Conservation (phyloP, 2,329 filamentous ascomycete species). For the Cadophora sp. region DNA sequence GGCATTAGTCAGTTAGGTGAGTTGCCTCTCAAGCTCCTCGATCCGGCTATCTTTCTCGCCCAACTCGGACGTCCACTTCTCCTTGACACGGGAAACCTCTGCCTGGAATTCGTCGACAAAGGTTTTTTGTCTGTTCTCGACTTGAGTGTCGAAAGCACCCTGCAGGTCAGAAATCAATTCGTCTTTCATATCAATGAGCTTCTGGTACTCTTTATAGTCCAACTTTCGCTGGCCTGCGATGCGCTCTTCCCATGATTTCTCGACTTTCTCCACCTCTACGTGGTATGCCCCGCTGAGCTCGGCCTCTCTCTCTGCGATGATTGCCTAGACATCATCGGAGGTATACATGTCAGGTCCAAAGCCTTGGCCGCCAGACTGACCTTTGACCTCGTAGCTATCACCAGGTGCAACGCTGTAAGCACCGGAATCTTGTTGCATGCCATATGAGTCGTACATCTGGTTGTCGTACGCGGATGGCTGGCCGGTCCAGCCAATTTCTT, state of each 20-base stretch:
- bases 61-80: neutral
- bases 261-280: too few relatives aligned
- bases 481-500: neutral
- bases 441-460: neutral
- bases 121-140: neutral
- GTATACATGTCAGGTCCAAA: neutral
- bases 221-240: too few relatives aligned
- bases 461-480: neutral
- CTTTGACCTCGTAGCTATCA: neutral
- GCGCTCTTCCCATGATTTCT: too few relatives aligned
- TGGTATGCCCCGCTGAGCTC: too few relatives aligned
- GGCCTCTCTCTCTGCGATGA: neutral
- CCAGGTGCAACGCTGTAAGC: neutral
- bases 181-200: too few relatives aligned
- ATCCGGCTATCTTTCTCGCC: neutral
- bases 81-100: neutral
- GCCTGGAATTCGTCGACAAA: neutral
- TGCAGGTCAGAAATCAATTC: too few relatives aligned
- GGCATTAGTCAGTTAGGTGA: neutral
- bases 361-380: neutral
- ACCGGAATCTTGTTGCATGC: neutral
- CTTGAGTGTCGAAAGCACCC: neutral
- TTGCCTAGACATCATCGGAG: neutral
- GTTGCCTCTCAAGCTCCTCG: neutral
- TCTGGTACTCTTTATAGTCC: too few relatives aligned